Evolutionary conservation across 1,284 basidiomycete species (phyloP).

Genomic region (Cryptococcus sp.): DNA sequence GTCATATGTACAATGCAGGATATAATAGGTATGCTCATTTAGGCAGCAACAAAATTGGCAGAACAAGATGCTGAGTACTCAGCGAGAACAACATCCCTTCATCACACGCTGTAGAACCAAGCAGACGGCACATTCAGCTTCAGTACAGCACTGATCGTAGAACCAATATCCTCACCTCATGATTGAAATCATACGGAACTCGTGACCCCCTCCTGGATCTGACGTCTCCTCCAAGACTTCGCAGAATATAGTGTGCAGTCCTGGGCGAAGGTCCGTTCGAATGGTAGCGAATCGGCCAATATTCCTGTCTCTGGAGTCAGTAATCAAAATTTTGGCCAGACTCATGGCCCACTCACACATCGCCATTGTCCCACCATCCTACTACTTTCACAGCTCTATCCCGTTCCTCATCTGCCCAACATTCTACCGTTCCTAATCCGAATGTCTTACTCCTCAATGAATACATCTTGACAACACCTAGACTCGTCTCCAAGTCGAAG

Average conservation of each 20-base stretch:
- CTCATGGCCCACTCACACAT: slow-evolving; percentile 29
- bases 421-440: slow-evolving; percentile 46
- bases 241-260: slow-evolving; percentile 38
- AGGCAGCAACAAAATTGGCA: too few species aligned
- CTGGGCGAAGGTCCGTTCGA: slow-evolving; percentile 25
- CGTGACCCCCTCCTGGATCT: slow-evolving; percentile 40
- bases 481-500: slow-evolving; percentile 43
- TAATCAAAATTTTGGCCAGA: not conserved
- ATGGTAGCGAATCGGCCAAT: slow-evolving; percentile 29
- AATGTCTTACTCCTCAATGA: slow-evolving; percentile 41
- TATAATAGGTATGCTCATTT: too few species aligned
- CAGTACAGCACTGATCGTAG: too few species aligned
- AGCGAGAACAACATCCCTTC: too few species aligned
- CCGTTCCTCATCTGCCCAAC: slow-evolving; percentile 45
- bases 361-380: slow-evolving; percentile 47
- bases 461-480: slow-evolving; percentile 51
- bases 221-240: slow-evolving; percentile 34
- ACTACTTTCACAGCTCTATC: slow-evolving; percentile 30
- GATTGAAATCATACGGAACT: slow-evolving; percentile 45
- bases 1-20: too few species aligned
- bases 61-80: too few species aligned
- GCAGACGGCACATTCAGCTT: too few species aligned
- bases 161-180: slow-evolving; percentile 29
- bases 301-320: slow-evolving; percentile 10
- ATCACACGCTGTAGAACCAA: too few species aligned